These are phyloP conservation scores for Smallanthus sonchifolius DNA, from an alignment of 129 eudicot genomes.

Conservation along the genomic window DNA sequence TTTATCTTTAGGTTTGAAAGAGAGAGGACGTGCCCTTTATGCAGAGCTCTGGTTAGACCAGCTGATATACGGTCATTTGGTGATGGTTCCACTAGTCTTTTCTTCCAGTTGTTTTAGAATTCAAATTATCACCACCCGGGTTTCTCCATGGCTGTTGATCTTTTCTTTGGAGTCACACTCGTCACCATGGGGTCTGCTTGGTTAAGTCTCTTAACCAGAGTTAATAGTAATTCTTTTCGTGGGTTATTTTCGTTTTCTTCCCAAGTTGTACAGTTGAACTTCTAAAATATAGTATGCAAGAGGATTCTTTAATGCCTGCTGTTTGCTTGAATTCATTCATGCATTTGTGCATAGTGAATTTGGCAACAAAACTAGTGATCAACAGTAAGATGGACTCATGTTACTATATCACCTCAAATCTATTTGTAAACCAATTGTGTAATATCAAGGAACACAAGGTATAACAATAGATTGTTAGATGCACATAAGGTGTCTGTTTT, in stretches of 20 bases:
- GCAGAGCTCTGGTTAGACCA: conserved; percentile 68
- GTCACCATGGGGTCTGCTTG: neutral
- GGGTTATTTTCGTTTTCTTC: conserved; percentile 4
- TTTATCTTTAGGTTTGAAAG: conserved; percentile 61
- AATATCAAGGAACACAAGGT: no score
- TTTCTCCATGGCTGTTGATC: neutral
- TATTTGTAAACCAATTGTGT: no score
- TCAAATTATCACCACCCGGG: neutral
- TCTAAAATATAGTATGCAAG: conserved; percentile 11
- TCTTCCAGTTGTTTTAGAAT: conserved; percentile 44
- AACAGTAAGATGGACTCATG: no score
- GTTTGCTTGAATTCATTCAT: neutral
- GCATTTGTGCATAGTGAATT: neutral
- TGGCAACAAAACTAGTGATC: neutral
- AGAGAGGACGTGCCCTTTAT: conserved; percentile 70
- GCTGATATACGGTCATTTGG: conserved; percentile 64
- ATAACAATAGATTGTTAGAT: no score
- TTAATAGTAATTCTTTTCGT: neutral
- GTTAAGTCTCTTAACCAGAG: neutral
- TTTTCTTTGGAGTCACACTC: neutral
- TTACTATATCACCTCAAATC: no score
- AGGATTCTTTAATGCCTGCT: conserved; percentile 5
- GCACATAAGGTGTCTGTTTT: no score
- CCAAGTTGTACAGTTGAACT: conserved; percentile 33
- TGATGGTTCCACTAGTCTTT: conserved; percentile 61